Conservation (phyloP, 1,139 yeast genomes). For the Yamadazyma conglobata region DNA sequence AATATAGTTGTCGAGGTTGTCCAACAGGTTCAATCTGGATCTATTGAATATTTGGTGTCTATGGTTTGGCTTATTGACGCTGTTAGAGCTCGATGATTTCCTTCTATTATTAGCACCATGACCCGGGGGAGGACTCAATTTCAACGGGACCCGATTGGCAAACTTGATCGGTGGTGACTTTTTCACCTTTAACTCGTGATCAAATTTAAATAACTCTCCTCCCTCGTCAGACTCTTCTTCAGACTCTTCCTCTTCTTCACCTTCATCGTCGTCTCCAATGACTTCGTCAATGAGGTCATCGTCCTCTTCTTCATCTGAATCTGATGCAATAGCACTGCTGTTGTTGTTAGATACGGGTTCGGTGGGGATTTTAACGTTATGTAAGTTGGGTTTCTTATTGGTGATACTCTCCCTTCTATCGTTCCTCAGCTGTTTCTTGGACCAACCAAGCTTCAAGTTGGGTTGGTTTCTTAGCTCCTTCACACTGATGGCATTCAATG, state of each 20-base stretch:
- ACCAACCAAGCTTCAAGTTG: slow-evolving; percentile 43
- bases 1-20: slow-evolving; percentile 42
- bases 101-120: slow-evolving; percentile 17
- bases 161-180: slow-evolving; percentile 39
- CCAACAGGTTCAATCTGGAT: slow-evolving; percentile 43
- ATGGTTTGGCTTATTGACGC: slow-evolving; percentile 15
- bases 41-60: slow-evolving; percentile 37
- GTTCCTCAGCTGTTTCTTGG: slow-evolving; percentile 29
- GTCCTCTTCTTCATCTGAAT: slow-evolving; percentile 43
- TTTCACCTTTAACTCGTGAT: slow-evolving; percentile 33
- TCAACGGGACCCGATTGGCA: slow-evolving; percentile 44
- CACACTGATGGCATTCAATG: slow-evolving; percentile 31
- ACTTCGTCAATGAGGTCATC: slow-evolving; percentile 17
- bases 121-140: slow-evolving; percentile 36
- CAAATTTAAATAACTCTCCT: slow-evolving; percentile 42
- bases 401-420: slow-evolving; percentile 56
- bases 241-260: slow-evolving; percentile 18
- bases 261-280: slow-evolving; percentile 15
- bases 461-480: slow-evolving; percentile 39
- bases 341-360: slow-evolving; percentile 17
- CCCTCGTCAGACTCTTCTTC: slow-evolving; percentile 23
- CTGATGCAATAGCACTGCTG: slow-evolving; percentile 36
- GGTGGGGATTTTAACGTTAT: slow-evolving; percentile 44
- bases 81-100: slow-evolving; percentile 26
- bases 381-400: slow-evolving; percentile 41